Conservation (phyloP, 2,329 filamentous ascomycete genomes). For the Neurospora crassa region DNA sequence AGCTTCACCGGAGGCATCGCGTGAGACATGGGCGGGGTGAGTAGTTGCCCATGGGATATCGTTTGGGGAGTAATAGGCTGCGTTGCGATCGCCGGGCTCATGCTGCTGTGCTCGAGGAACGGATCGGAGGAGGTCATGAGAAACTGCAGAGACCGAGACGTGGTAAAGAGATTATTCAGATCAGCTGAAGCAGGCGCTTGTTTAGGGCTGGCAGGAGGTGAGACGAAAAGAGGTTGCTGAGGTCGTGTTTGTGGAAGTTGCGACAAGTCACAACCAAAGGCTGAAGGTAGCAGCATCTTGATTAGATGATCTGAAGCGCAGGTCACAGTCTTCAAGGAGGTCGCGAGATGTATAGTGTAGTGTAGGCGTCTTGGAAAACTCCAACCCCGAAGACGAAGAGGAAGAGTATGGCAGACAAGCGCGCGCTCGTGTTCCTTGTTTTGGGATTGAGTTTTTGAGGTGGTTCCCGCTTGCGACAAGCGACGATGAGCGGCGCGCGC, state of each 20-base stretch:
- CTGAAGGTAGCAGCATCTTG: constrained; percentile 50
- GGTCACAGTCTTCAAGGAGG: not conserved
- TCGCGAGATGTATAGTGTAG: not conserved
- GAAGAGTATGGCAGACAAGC: not conserved
- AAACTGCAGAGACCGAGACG: constrained; percentile 52
- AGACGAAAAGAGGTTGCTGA: constrained; percentile 42
- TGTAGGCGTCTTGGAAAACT: not conserved
- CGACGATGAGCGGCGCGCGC: not conserved
- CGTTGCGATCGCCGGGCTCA: constrained; percentile 15
- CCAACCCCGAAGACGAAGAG: not conserved
- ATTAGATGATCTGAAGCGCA: constrained; percentile 7
- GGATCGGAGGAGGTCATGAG: constrained; percentile 38
- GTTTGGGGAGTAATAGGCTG: constrained; percentile 33
- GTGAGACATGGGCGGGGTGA: constrained; percentile 46
- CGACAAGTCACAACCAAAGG: constrained; percentile 47
- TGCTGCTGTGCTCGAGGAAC: constrained; percentile 8
- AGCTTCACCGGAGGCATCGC: constrained; percentile 41
- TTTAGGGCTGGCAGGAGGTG: constrained; percentile 49
- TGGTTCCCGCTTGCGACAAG: not conserved
- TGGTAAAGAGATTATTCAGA: constrained; percentile 46
- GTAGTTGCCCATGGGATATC: constrained; percentile 31
- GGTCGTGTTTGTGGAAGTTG: constrained; percentile 34
- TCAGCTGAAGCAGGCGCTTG: constrained; percentile 34
- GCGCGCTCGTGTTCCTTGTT: not conserved
- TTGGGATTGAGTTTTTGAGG: not conserved